phyloP scores from a whole-genome alignment of 108 stramenopile species.

The Ochromonas danica region DNA sequence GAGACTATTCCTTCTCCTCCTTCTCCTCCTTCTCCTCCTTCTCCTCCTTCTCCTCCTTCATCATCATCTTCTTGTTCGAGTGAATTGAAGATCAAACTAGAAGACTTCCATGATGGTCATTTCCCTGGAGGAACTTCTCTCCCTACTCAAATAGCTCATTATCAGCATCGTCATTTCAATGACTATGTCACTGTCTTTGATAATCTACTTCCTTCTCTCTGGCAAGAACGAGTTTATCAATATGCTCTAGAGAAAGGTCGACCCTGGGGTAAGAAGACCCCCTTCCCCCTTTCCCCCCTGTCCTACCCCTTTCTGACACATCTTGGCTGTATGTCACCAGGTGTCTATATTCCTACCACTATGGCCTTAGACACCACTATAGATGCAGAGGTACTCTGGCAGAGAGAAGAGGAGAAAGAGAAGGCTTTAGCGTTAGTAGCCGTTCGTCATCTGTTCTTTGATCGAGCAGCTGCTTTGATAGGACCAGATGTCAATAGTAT shows the following conservation, averaged over 20 bases:
- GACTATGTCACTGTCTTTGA: not conserved
- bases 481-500: not conserved
- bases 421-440: constrained; percentile 8
- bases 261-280: constrained; percentile 30
- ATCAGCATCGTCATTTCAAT: not conserved
- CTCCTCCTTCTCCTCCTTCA: too few relatives aligned
- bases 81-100: too few relatives aligned
- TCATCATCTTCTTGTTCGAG: too few relatives aligned
- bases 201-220: not conserved
- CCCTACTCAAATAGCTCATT: not conserved
- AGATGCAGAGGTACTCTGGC: not conserved
- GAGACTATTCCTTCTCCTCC: too few relatives aligned
- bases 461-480: not conserved
- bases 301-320: not conserved
- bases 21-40: too few relatives aligned
- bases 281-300: not conserved
- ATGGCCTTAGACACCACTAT: not conserved
- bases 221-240: not conserved
- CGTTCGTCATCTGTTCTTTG: not conserved
- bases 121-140: not conserved
- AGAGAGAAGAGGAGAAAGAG: not conserved
- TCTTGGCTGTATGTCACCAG: not conserved
- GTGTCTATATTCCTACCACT: not conserved
- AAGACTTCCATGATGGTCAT: constrained; percentile 19
- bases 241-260: constrained; percentile 9